phyloP scores from a whole-genome alignment of 2,329 filamentous ascomycete species.

The Penicillium vulpinum region DNA sequence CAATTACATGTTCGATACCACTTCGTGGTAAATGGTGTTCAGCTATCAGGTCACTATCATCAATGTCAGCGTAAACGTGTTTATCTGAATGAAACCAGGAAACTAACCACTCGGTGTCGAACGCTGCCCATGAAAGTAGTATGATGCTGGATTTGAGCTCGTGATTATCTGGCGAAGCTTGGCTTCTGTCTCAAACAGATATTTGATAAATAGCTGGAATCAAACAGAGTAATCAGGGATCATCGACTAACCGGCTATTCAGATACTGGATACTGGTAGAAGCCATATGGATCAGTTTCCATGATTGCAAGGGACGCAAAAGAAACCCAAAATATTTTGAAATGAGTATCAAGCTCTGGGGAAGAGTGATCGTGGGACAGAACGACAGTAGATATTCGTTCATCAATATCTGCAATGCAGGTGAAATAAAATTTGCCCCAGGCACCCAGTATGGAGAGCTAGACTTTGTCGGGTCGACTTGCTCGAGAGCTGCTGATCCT shows the following conservation, averaged over 20 bases:
- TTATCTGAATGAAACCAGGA: no score
- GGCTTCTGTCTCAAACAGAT: background rate
- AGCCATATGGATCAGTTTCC: slow-evolving; percentile 9
- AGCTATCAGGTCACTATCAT: slow-evolving; percentile 1
- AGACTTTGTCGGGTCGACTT: slow-evolving; percentile 3
- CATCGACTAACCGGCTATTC: slow-evolving; percentile 3
- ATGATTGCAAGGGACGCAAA: slow-evolving; percentile 4
- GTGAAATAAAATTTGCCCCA: background rate
- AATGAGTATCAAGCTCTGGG: slow-evolving; percentile 3
- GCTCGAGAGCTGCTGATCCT: slow-evolving; percentile 4
- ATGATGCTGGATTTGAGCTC: slow-evolving; percentile 5
- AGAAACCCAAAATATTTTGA: slow-evolving; percentile 10
- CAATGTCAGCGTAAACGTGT: background rate
- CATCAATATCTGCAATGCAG: slow-evolving; percentile 8
- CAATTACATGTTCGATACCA: slow-evolving; percentile 9
- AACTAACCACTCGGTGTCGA: slow-evolving; percentile 7
- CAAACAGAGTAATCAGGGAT: no score
- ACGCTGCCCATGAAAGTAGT: slow-evolving; percentile 4
- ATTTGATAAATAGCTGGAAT: background rate
- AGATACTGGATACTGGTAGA: slow-evolving; percentile 11
- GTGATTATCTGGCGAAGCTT: slow-evolving; percentile 4
- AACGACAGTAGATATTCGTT: slow-evolving; percentile 9
- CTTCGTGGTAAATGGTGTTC: slow-evolving; percentile 8
- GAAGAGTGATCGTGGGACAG: slow-evolving; percentile 8
- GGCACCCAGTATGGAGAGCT: slow-evolving; percentile 6